Evolutionary conservation across 306 rosid genomes (phyloP).

Genomic region (Malus sylvestris): DNA sequence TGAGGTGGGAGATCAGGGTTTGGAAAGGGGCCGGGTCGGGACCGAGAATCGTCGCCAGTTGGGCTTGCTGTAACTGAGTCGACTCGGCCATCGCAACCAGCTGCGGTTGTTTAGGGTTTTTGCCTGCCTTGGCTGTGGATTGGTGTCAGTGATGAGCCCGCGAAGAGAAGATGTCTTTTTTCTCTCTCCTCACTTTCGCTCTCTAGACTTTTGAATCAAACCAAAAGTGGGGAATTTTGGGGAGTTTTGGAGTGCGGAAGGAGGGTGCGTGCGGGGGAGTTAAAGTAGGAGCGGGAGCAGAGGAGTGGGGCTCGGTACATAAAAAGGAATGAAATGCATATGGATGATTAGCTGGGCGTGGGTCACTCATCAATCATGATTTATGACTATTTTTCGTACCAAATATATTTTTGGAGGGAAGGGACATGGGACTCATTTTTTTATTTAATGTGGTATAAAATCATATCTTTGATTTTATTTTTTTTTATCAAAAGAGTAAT

Average conservation of each 20-base stretch:
- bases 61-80: constrained; percentile 29
- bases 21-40: constrained; percentile 40
- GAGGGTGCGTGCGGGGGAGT: background rate
- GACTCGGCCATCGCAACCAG: constrained; percentile 25
- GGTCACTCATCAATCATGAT: background rate
- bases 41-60: constrained; percentile 40
- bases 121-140: background rate
- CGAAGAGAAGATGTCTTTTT: background rate
- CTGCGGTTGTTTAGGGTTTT: background rate
- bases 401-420: background rate
- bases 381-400: background rate
- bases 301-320: background rate
- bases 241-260: background rate
- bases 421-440: background rate
- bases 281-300: background rate
- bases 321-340: background rate
- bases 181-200: background rate
- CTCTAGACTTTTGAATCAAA: background rate
- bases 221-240: background rate
- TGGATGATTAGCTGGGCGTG: background rate
- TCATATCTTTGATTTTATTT: too few species aligned
- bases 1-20: constrained; percentile 51
- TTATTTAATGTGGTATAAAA: too few species aligned
- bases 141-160: background rate
- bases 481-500: too few species aligned